Conservation (phyloP, 202 grass and related monocot species). For the Carex sylvatica region DNA sequence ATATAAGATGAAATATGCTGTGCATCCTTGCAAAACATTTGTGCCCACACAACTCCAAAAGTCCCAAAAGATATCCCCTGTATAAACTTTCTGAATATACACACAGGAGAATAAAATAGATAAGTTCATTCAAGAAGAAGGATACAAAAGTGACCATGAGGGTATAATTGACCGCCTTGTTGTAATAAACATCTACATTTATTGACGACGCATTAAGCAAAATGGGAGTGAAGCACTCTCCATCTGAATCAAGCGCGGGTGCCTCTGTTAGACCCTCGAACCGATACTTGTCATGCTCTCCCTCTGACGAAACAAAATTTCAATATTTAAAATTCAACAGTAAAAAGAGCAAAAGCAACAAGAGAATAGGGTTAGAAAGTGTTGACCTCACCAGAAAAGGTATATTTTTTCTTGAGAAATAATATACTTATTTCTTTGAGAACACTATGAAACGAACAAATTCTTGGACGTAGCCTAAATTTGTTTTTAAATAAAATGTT, state of each 20-base stretch:
- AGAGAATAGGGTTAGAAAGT: neutral
- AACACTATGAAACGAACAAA: neutral
- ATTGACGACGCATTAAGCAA: conserved; percentile 91
- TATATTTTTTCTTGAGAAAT: neutral
- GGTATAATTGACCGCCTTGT: conserved; percentile 98
- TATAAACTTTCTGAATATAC: too few species aligned
- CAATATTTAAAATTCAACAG: neutral
- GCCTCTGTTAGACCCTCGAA: conserved; percentile 91
- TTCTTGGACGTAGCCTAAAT: neutral
- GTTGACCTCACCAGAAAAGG: neutral
- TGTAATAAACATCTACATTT: conserved; percentile 98
- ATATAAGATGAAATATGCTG: neutral
- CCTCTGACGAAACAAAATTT: conserved; percentile 39
- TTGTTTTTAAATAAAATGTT: neutral
- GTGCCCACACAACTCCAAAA: neutral
- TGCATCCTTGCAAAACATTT: neutral
- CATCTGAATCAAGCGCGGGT: conserved; percentile 75
- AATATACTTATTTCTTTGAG: neutral
- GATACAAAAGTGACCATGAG: conserved; percentile 99
- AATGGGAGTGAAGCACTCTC: conserved; percentile 80
- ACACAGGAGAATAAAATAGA: neutral
- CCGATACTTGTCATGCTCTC: conserved; percentile 76
- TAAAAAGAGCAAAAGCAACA: conserved; percentile 11
- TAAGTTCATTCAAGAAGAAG: conserved; percentile 33
- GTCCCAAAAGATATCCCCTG: neutral